Conservation (phyloP, 371 early-diverging fungal species). For the Umbelopsis sp. region DNA sequence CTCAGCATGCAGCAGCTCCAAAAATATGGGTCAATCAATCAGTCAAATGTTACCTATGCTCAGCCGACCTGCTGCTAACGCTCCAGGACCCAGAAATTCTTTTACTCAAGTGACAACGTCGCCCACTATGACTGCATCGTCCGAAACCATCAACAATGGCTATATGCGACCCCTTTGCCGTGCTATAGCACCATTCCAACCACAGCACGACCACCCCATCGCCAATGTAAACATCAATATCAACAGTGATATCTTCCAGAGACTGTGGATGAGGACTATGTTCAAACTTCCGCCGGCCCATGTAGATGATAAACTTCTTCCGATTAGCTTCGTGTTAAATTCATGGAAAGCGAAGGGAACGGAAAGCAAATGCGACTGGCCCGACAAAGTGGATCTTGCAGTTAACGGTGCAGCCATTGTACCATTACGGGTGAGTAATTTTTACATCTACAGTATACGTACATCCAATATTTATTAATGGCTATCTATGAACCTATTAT, state of each 20-base stretch:
- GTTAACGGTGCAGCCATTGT: slow-evolving; percentile 24
- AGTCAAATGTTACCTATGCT: neutral
- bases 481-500: neutral
- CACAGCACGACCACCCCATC: slow-evolving; percentile 25
- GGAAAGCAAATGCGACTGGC: slow-evolving; percentile 45
- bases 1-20: no score
- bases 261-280: slow-evolving; percentile 21
- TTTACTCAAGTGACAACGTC: neutral
- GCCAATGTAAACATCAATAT: slow-evolving; percentile 24
- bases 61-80: neutral
- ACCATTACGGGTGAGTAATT: slow-evolving; percentile 30
- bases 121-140: neutral
- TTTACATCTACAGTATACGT: neutral
- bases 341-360: slow-evolving; percentile 26
- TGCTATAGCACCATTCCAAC: slow-evolving; percentile 29
- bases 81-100: no score
- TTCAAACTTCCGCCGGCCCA: neutral
- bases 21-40: neutral
- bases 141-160: neutral
- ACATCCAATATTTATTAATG: neutral
- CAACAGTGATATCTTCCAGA: slow-evolving; percentile 16
- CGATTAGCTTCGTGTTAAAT: slow-evolving; percentile 29
- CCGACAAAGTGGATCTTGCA: slow-evolving; percentile 25
- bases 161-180: slow-evolving; percentile 24
- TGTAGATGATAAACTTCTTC: slow-evolving; percentile 11